Percentiles rank a stretch among this genome's conserved stretches.
These are phyloP conservation scores for Globisporangium acanthophoron DNA, from an alignment of 352 stramenopile genomes.

Conservation along the genomic window DNA sequence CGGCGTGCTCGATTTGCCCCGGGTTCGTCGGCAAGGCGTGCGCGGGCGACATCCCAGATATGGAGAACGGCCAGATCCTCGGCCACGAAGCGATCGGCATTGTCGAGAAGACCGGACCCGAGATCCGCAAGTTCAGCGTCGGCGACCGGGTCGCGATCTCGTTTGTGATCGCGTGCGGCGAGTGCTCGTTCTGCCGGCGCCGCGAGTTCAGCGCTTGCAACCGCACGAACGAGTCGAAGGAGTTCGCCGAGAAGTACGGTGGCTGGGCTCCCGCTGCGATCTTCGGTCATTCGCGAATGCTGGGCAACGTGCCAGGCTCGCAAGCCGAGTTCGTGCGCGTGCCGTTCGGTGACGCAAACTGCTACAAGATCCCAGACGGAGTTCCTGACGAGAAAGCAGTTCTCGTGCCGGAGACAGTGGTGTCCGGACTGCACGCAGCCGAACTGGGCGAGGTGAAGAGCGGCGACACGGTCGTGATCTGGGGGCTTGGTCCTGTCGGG, in stretches of 20 bases:
- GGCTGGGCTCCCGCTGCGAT: slow-evolving; percentile 57
- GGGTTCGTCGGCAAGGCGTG: slow-evolving; percentile 46
- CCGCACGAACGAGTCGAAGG: slow-evolving; percentile 59
- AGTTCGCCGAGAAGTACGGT: slow-evolving; percentile 63
- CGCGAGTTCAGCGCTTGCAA: slow-evolving; percentile 65
- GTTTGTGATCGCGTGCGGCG: slow-evolving; percentile 62
- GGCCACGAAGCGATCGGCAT: slow-evolving; percentile 68
- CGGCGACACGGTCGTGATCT: slow-evolving; percentile 54
- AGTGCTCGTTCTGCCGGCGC: slow-evolving; percentile 60
- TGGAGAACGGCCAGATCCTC: slow-evolving; percentile 61
- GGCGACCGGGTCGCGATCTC: slow-evolving; percentile 73
- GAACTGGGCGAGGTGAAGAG: slow-evolving; percentile 45
- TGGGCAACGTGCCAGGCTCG: slow-evolving; percentile 55
- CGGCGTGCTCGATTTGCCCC: slow-evolving; percentile 49
- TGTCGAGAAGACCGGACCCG: slow-evolving; percentile 40
- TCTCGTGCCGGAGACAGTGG: slow-evolving; percentile 50
- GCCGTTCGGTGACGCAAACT: slow-evolving; percentile 68
- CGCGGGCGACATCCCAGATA: slow-evolving; percentile 24
- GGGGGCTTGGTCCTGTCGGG: slow-evolving; percentile 58
- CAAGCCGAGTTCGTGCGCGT: slow-evolving; percentile 76
- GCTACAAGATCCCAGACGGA: slow-evolving; percentile 47
- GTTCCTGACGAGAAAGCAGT: slow-evolving; percentile 64
- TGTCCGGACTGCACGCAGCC: slow-evolving; percentile 52
- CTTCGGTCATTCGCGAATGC: slow-evolving; percentile 46
- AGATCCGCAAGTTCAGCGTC: slow-evolving; percentile 43